A percentile compares a stretch with the other conserved stretches of the same genome.
Evolutionary conservation across 495 filamentous ascomycete species (phyloP).

Genomic region (Aspergillus taichungensis): DNA sequence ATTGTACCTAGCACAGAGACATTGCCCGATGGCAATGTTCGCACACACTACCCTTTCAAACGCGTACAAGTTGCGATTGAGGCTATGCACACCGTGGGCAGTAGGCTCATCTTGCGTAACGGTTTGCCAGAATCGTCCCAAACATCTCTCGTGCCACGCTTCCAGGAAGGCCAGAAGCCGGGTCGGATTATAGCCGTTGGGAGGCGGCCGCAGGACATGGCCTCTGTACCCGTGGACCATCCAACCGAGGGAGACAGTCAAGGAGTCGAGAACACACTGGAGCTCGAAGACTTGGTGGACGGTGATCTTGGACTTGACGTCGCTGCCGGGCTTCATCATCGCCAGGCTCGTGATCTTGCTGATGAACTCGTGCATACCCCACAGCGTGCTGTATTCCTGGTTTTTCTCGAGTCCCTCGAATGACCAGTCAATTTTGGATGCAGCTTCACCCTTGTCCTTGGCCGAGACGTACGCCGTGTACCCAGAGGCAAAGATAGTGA

Average conservation of each 20-base stretch:
- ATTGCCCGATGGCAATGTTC: too few relatives aligned
- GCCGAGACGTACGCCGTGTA: not conserved
- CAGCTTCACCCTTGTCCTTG: not conserved
- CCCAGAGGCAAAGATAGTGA: constrained; percentile 1
- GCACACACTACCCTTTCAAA: too few relatives aligned
- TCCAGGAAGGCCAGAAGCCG: too few relatives aligned
- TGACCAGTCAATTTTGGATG: constrained; percentile 1
- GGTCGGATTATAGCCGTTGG: too few relatives aligned
- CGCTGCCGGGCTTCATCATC: constrained; percentile 2
- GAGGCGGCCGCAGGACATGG: too few relatives aligned
- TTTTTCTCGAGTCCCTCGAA: not conserved
- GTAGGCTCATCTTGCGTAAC: too few relatives aligned
- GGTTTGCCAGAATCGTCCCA: too few relatives aligned
- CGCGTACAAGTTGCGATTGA: too few relatives aligned
- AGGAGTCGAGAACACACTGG: constrained; percentile 4
- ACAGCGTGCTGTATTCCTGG: not conserved
- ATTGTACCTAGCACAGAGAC: too few relatives aligned
- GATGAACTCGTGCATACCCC: constrained; percentile 1
- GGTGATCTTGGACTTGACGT: constrained; percentile 1
- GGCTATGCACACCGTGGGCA: too few relatives aligned
- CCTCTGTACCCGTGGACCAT: too few relatives aligned
- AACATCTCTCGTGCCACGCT: too few relatives aligned
- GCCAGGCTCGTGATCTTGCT: constrained; percentile 2
- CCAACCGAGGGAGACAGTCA: constrained; percentile 5
- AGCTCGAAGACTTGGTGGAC: constrained; percentile 6